Base-by-base conservation (phyloP, 768 basidiomycete genomes). In the Termitomyces eurrhizus region DNA sequence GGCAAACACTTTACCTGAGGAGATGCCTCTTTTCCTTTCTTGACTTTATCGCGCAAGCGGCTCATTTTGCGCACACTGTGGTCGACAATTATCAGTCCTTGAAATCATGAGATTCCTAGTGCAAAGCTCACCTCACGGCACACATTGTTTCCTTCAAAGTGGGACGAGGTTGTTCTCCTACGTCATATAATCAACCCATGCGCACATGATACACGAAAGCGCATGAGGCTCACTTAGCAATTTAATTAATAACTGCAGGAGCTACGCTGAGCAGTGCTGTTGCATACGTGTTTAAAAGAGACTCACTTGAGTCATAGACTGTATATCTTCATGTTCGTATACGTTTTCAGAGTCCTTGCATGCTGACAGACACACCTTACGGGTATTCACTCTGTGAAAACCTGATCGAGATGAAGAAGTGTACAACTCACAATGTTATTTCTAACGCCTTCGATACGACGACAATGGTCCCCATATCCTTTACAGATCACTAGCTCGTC, bases 331-430 rank as follows among this genome's bases (percentile, higher is more conserved):
- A 6, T n/a, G 9, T n/a, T 50, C 49, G 0, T 0, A 26, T 1
- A 51, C 54, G n/a, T 48, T 1, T 41, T 61, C 36, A 0, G 41
- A 46, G 50, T 61, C 60, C 32, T 57, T 61, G n/a, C 60, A 61
- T 0, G 60, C 60, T 0, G 60, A 61, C 1, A 61, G 26, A 7
- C 56, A 61, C 7, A 61, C 12, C 60, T 57, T 12, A 1, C 5
- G 8, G n/a, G n/a, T n/a, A n/a, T n/a, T n/a, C n/a, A n/a, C n/a
- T n/a, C n/a, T n/a, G n/a, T n/a, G n/a, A n/a, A n/a, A n/a, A n/a
- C n/a, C n/a, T n/a, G n/a, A n/a, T n/a, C n/a, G n/a, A n/a, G n/a
- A n/a, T n/a, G n/a, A n/a, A n/a, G n/a, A n/a, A n/a, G n/a, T n/a
- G n/a, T n/a, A n/a, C n/a, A n/a, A n/a, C n/a, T n/a, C n/a, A n/a